A percentile compares a stretch with the other conserved stretches of the same genome.
phyloP scores from a whole-genome alignment of 108 stramenopile genomes.

The Parmales sp. region DNA sequence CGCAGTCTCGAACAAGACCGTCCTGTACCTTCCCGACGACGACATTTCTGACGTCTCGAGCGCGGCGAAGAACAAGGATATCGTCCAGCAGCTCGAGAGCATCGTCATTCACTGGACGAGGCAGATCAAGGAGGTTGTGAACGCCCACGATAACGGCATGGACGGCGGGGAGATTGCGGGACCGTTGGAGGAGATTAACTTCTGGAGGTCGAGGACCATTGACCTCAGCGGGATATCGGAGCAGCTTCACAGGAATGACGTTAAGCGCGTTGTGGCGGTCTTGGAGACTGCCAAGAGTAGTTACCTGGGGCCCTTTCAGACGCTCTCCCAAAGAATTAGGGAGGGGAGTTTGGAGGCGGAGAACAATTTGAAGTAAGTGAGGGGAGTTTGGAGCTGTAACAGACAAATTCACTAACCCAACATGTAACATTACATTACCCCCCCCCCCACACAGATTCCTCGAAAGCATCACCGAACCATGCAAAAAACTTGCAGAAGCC shows the following conservation, averaged over 20 bases:
- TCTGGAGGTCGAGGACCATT: slow-evolving; percentile 39
- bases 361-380: slow-evolving; percentile 47
- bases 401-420: too few species aligned
- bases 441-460: too few species aligned
- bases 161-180: slow-evolving; percentile 38
- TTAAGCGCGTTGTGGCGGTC: slow-evolving; percentile 28
- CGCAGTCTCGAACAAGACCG: slow-evolving; percentile 39
- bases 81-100: slow-evolving; percentile 48
- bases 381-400: too few species aligned
- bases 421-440: too few species aligned
- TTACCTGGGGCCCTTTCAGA: slow-evolving; percentile 38
- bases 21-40: slow-evolving; percentile 43
- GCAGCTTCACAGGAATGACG: slow-evolving; percentile 41
- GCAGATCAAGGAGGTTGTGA: slow-evolving; percentile 45
- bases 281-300: slow-evolving; percentile 29
- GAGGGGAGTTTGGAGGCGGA: slow-evolving; percentile 20
- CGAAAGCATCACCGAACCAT: slow-evolving; percentile 22
- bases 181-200: slow-evolving; percentile 52
- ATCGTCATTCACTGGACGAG: slow-evolving; percentile 57
- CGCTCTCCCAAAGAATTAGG: slow-evolving; percentile 27
- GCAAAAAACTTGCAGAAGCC: slow-evolving; percentile 28
- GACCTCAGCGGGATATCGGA: slow-evolving; percentile 47
- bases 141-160: slow-evolving; percentile 28
- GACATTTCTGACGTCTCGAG: not conserved
- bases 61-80: slow-evolving; percentile 36